Evolutionary conservation across 2,329 filamentous ascomycete species (phyloP).

Genomic region (Fusarium sp.): DNA sequence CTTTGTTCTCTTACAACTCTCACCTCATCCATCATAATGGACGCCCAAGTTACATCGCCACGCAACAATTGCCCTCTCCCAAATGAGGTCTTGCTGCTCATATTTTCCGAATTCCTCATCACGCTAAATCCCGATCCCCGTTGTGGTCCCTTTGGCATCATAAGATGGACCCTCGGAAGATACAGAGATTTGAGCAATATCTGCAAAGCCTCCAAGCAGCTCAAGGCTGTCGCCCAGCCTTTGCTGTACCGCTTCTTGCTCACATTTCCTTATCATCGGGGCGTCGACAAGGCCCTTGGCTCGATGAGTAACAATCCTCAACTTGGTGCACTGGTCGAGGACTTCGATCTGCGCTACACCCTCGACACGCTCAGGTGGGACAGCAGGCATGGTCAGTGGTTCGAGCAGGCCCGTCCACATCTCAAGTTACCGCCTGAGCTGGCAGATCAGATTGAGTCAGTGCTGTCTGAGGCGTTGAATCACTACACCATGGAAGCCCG

Average conservation of each 20-base stretch:
- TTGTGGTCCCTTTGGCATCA: neutral
- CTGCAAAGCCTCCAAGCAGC: neutral
- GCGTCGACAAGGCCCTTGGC: neutral
- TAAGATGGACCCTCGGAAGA: neutral
- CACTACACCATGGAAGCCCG: neutral
- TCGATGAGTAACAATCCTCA: neutral
- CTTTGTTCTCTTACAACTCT: neutral
- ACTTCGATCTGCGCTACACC: neutral
- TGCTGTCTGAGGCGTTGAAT: neutral
- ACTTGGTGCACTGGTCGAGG: neutral
- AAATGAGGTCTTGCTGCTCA: neutral
- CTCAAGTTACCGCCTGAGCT: neutral
- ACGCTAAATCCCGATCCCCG: neutral
- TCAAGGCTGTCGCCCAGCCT: neutral
- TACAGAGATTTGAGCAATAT: neutral
- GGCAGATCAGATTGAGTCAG: neutral
- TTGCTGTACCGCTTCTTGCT: neutral
- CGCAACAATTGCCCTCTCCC: neutral
- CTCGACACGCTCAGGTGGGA: neutral
- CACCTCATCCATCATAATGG: neutral
- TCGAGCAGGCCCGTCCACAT: neutral
- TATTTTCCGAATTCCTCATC: neutral
- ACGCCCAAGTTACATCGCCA: neutral
- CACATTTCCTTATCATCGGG: neutral
- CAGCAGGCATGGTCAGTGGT: neutral